A percentile compares a stretch with the other conserved stretches of the same genome.
Evolutionary conservation across 2,329 filamentous ascomycete species (phyloP).

Genomic region (Clarireedia monteithiana): DNA sequence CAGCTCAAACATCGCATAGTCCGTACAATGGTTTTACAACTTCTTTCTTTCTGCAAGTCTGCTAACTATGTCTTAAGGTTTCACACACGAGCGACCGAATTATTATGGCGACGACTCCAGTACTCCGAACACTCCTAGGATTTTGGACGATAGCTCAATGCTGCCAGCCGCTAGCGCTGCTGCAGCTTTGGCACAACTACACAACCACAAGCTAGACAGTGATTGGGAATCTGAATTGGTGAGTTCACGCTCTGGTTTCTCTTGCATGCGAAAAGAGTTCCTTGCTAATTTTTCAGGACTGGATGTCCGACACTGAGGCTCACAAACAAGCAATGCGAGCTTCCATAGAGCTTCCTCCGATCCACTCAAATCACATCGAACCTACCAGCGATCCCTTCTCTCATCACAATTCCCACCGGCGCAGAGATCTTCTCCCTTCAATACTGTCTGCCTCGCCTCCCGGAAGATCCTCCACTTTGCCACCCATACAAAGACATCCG

Average conservation of each 20-base stretch:
- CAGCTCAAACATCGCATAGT: conserved; percentile 26
- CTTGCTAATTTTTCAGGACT: conserved; percentile 43
- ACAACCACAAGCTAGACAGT: conserved; percentile 66
- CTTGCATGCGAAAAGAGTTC: background rate
- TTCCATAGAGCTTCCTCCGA: conserved; percentile 65
- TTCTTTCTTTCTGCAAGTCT: conserved; percentile 12
- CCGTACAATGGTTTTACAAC: conserved; percentile 11
- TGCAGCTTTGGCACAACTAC: conserved; percentile 78
- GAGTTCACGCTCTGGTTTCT: conserved; percentile 32
- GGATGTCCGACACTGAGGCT: conserved; percentile 63
- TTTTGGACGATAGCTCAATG: conserved; percentile 59
- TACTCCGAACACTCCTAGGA: conserved; percentile 60
- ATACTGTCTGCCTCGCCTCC: conserved; percentile 76
- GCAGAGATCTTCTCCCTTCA: conserved; percentile 72
- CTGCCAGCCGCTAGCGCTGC: conserved; percentile 70
- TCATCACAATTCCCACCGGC: conserved; percentile 50
- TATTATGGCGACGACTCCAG: conserved; percentile 61
- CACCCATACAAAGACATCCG: conserved; percentile 68
- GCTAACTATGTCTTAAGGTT: conserved; percentile 33
- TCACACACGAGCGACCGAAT: conserved; percentile 55
- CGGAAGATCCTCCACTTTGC: conserved; percentile 79
- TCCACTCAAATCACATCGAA: conserved; percentile 50
- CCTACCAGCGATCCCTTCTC: conserved; percentile 60
- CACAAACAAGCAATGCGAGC: conserved; percentile 51
- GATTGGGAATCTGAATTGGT: conserved; percentile 76